Conservation (phyloP, 495 filamentous ascomycete genomes). For the Articulospora tetracladia region DNA sequence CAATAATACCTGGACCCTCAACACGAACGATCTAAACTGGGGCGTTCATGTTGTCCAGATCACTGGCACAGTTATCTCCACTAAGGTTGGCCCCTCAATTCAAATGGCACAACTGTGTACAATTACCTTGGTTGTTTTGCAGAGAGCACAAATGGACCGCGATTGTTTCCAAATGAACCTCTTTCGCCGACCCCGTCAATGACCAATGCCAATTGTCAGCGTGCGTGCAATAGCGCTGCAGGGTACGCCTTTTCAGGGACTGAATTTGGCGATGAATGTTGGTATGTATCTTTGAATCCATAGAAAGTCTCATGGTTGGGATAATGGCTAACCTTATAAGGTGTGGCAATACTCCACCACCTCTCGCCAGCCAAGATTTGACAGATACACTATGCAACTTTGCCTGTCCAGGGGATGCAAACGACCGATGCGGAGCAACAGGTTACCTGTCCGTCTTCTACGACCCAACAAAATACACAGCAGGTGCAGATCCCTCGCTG, state of each 20-base stretch:
- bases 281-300: too few relatives aligned
- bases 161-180: slow-evolving; percentile 20
- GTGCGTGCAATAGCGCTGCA: slow-evolving; percentile 1
- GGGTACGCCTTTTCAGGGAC: slow-evolving; percentile 17
- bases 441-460: slow-evolving; percentile 17
- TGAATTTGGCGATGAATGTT: slow-evolving; percentile 24
- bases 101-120: slow-evolving; percentile 27
- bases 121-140: slow-evolving; percentile 30
- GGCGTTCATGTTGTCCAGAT: slow-evolving; percentile 24
- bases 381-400: slow-evolving; percentile 27
- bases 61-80: slow-evolving; percentile 19
- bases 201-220: slow-evolving; percentile 17
- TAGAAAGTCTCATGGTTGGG: too few relatives aligned
- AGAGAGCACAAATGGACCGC: slow-evolving; percentile 9
- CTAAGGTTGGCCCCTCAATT: slow-evolving; percentile 26
- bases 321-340: too few relatives aligned
- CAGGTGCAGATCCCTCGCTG: slow-evolving; percentile 8
- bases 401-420: slow-evolving; percentile 38
- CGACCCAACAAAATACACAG: slow-evolving; percentile 12
- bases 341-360: slow-evolving; percentile 24
- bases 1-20: slow-evolving; percentile 29
- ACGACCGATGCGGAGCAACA: slow-evolving; percentile 39
- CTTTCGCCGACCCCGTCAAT: slow-evolving; percentile 6
- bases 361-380: slow-evolving; percentile 14
- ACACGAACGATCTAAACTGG: slow-evolving; percentile 21